Base-by-base conservation (phyloP, 2,329 filamentous ascomycete genomes). In the Colletotrichum spaethianum region DNA sequence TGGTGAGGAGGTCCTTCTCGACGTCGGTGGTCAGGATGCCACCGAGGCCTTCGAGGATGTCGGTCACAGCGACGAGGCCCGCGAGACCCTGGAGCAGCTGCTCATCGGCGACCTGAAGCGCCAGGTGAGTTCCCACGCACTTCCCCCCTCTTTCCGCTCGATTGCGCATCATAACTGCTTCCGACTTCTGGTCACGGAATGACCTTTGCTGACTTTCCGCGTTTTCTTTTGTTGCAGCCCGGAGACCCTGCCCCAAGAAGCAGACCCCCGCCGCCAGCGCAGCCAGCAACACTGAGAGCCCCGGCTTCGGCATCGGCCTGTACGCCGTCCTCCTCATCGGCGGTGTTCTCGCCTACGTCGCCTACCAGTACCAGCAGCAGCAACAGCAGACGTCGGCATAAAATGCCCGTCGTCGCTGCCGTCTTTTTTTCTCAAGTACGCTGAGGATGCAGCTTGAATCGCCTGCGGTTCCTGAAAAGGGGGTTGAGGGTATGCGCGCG, bases 11-110 rank as follows among this genome's bases (percentile, higher is more conserved):
- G 96, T 99, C 78, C 88, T 99, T 75, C 93, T 99, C 77, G 96
- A 99, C 78, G 95, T 98, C 75, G 96, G 89, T 80, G 96, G 96
- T 77, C 95, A 98, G 86, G 96, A 99, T 84, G 93, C 94, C 79
- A 98, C 96, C 78, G 96, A 98, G 86, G 96, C 96, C 74, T 99
- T 99, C 82, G 96, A 99, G 88, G 96, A 99, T 85, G 96, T 99
- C 80, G 96, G 96, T 81, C 96, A 99, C 93, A 97, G 94, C 79
- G 96, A 99, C 84, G 96, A 99, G 89, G 96, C 96, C 77, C 93
- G 96, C 77, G 96, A 98, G 87, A 96, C 97, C 77, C 91, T 99
- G 70, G 91, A 93, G 40, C 90, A 91, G 79, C 87, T 97, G 75
- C 84, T 91, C 63, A 89, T 96, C 76, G 95, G 94, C 75, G 88